Evolutionary conservation across 169 alveolate species (phyloP).

Genomic region (Theileria orientalis): DNA sequence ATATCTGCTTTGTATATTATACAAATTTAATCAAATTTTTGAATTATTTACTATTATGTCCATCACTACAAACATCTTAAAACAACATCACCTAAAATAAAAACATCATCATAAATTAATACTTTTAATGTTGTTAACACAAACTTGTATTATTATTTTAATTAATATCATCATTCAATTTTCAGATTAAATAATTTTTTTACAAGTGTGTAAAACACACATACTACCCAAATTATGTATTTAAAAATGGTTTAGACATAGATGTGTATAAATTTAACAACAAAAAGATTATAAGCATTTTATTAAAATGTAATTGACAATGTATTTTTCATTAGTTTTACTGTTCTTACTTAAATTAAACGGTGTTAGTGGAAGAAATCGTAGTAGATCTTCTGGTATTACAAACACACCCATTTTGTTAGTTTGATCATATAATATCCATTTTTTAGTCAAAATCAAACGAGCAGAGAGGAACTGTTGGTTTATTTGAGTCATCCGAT

Average conservation of each 20-base stretch:
- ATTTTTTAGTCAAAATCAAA: conserved; percentile 18
- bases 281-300: neutral
- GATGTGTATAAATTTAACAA: neutral
- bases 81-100: neutral
- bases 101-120: no score
- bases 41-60: no score
- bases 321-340: neutral
- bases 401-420: conserved; percentile 8
- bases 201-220: neutral
- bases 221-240: neutral
- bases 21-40: no score
- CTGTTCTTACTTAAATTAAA: neutral
- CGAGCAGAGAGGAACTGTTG: conserved; percentile 6
- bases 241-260: neutral
- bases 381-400: neutral
- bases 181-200: neutral
- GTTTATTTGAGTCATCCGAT: neutral
- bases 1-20: neutral
- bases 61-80: neutral
- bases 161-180: neutral
- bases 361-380: neutral
- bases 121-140: neutral
- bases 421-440: neutral
- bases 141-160: neutral
- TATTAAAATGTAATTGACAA: neutral